Evolutionary conservation across 257 asterid genomes (phyloP).

Genomic region (Nyctanthes arbortristis): DNA sequence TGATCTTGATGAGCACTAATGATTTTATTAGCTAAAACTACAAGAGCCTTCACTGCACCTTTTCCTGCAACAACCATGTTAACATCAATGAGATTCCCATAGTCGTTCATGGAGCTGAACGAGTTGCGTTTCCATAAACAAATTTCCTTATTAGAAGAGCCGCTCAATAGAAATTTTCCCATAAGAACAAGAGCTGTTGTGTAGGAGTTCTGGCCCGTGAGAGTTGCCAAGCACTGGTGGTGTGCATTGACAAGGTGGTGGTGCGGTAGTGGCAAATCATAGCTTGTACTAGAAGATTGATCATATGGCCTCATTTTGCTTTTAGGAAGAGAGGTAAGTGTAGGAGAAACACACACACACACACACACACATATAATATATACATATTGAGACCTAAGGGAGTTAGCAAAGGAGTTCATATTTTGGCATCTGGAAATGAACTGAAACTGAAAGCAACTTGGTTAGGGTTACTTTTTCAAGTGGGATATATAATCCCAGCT

Average conservation of each 20-base stretch:
- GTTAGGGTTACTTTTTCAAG: no score
- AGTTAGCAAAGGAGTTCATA: background rate
- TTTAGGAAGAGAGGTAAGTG: conserved; percentile 12
- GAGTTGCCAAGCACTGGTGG: conserved; percentile 59
- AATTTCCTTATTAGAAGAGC: conserved; percentile 65
- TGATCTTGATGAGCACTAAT: conserved; percentile 83
- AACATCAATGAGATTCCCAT: conserved; percentile 13
- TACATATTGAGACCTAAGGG: conserved; percentile 1
- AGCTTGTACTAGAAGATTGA: conserved; percentile 50
- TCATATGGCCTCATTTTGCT: conserved; percentile 38
- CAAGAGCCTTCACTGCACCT: conserved; percentile 66
- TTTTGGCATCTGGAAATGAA: no score
- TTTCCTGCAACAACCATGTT: conserved; percentile 45
- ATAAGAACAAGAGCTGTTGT: conserved; percentile 57
- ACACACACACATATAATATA: no score
- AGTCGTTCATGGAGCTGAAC: conserved; percentile 1
- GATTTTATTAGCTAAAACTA: conserved; percentile 45
- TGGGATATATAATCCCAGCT: background rate
- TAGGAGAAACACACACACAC: background rate
- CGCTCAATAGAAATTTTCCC: conserved; percentile 53
- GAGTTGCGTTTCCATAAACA: conserved; percentile 24
- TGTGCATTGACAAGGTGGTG: conserved; percentile 23
- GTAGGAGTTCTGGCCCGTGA: conserved; percentile 50
- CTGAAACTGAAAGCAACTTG: no score
- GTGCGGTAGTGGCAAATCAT: conserved; percentile 20